Evolutionary conservation across 306 rosid species (phyloP), one percentile per base, ranked within the genome.

Genomic region (Ormosia semicastrata): DNA sequence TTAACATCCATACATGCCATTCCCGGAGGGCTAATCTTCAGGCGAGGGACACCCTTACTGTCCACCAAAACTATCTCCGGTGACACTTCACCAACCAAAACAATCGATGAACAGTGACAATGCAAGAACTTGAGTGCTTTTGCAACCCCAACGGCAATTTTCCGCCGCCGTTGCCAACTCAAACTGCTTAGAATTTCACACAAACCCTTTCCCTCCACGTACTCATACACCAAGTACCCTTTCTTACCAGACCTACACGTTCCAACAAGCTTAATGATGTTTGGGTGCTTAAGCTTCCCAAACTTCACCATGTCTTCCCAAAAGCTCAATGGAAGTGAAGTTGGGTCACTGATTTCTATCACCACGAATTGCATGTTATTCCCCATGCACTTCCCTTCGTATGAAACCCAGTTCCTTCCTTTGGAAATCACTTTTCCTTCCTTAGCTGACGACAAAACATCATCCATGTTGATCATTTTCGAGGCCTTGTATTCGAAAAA

Each of bases 111-210:
- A 77, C 86, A 63, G 2, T 24, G 62, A 53, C 57, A 56, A 49
- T 93, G 98, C 82, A 93, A 82, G 53, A 85, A 89, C 40, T 83
- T 87, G 0, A 95, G 71, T 7, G 93, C 99, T 63, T 81, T 87
- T 0, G 91, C 93, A 8, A 93, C 56, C 24, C 92, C 97, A 2
- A 84, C 4, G 0, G 92, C 97, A 3, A 92, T 87, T 78, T 84
- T 87, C 36, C 89, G 47, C 4, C 99, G 86, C 12, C 79, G 73
- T 53, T 86, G 89, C 99, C 99, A 95, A 59, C 89, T 92, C 71
- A 89, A 77, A 58, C 36, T 52, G 66, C 87, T 73, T 4, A 92
- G 2, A 57, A 84, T 37, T 43, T 93, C 74, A 29, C 88, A 84
- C 65, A 95, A 71, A 12, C 7, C 71, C 5, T 66, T 82, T 75